These are phyloP conservation scores for Hylodesmum podocarpum DNA, from an alignment of 306 rosid genomes.

Conservation along the genomic window DNA sequence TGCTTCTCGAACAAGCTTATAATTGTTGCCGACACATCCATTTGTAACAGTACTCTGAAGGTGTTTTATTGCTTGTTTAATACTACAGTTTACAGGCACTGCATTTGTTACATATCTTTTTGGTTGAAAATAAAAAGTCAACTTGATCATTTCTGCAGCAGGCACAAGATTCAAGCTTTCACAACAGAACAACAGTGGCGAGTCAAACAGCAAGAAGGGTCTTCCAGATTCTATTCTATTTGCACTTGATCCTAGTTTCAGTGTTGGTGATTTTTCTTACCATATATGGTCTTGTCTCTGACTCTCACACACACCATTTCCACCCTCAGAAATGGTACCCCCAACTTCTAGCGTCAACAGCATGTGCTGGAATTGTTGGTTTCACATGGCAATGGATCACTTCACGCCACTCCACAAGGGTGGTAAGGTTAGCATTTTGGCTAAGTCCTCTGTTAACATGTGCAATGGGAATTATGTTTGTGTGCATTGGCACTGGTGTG, in stretches of 20 bases:
- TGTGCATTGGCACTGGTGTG: constrained; percentile 41
- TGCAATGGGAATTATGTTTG: constrained; percentile 45
- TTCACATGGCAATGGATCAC: constrained; percentile 59
- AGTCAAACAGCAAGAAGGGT: constrained; percentile 31
- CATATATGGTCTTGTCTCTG: constrained; percentile 38
- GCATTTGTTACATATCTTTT: not conserved
- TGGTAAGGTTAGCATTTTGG: constrained; percentile 59
- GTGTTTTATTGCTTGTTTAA: not conserved
- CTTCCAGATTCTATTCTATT: constrained; percentile 41
- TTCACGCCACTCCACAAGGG: constrained; percentile 43
- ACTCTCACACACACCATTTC: constrained; percentile 52
- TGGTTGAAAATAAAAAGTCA: constrained; percentile 15
- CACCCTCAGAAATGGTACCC: constrained; percentile 59
- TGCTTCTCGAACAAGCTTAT: constrained; percentile 24
- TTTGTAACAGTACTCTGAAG: constrained; percentile 9
- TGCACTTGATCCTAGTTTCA: constrained; percentile 45
- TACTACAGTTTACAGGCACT: not conserved
- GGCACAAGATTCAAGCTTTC: constrained; percentile 44
- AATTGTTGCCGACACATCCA: constrained; percentile 21
- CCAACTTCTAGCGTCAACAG: constrained; percentile 53
- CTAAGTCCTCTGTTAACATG: constrained; percentile 56
- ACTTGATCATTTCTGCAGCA: constrained; percentile 28
- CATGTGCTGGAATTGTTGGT: constrained; percentile 50
- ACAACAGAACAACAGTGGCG: constrained; percentile 33
- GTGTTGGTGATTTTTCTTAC: constrained; percentile 41